Base-by-base conservation (phyloP, 257 asterid genomes). In the Ajuga chamaepitys region DNA sequence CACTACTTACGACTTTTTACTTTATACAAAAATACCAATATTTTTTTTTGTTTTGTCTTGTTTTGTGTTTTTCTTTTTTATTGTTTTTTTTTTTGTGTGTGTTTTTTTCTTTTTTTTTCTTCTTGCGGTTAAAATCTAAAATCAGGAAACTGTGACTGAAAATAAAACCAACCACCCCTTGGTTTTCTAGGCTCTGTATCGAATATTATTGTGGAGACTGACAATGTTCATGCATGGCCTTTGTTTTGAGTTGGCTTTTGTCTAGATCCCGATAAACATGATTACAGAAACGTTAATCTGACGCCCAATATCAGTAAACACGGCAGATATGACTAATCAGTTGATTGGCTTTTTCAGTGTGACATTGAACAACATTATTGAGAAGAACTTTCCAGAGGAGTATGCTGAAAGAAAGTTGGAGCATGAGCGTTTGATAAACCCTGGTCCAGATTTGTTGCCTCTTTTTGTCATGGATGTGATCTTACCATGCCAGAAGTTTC, bases 401-500 rank as follows among this genome's bases (percentile, higher is more conserved):
- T 83, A 85, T 74, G 88, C 83, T 34, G 98, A 90, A 74, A 83
- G 99, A 81, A 88, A 79, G 83, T 75, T 74, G 57, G 98, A 94
- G 81, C 73, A 94, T 61, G 85, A 85, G 52, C 85, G 81, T 74
- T 72, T 88, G 62, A 82, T 86, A 60, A 80, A 80, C 76, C 86
- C 58, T 44, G 95, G 96, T 69, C 86, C 79, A 75, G 95, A 94
- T 74, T 76, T 94, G 74, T 62, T 90, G 74, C 99, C 99, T 48
- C 96, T 94, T 64, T 94, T 94, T 74, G 98, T 89, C 78, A 94
- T 94, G 99, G 98, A 94, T 71, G 96, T 90, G 59, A 84, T 84
- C 69, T 68, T 94, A 58, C 99, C 99, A 13, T 94, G 98, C 82
- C 98, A 90, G 82, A 94, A 90, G 82, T 72, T 91, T 74, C 96